Evolutionary conservation across 495 filamentous ascomycete genomes (phyloP).

Genomic region (Penicillium maclennaniae): DNA sequence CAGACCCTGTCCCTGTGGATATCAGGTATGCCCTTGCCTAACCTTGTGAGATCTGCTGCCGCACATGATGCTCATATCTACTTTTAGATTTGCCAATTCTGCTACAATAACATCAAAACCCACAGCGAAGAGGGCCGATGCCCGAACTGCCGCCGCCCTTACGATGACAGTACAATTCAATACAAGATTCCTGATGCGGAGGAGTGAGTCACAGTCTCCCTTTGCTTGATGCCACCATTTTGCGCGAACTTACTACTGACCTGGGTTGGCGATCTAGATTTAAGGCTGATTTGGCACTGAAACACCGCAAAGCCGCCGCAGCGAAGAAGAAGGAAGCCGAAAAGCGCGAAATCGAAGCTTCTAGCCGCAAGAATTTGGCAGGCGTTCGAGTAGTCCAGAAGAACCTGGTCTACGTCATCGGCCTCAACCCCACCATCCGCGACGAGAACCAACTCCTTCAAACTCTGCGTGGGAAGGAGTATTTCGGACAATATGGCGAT

Average conservation of each 20-base stretch:
- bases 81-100: constrained; percentile 93
- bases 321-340: constrained; percentile 91
- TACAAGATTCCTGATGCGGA: constrained; percentile 91
- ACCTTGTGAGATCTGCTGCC: background rate
- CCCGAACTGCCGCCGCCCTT: constrained; percentile 90
- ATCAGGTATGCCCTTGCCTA: constrained; percentile 63
- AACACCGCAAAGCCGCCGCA: constrained; percentile 86
- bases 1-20: constrained; percentile 94
- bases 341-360: constrained; percentile 90
- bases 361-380: constrained; percentile 90
- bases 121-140: constrained; percentile 92
- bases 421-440: constrained; percentile 81
- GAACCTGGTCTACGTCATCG: constrained; percentile 97
- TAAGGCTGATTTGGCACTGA: constrained; percentile 82
- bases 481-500: constrained; percentile 98
- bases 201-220: constrained; percentile 60
- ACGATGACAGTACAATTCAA: constrained; percentile 94
- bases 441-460: constrained; percentile 82
- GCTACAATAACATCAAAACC: constrained; percentile 93
- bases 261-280: constrained; percentile 44
- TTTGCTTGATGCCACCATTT: background rate
- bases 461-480: constrained; percentile 80
- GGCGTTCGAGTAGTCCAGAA: constrained; percentile 96
- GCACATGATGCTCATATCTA: constrained; percentile 8
- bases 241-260: constrained; percentile 2